Evolutionary conservation across 2,329 filamentous ascomycete genomes (phyloP), one percentile per base, ranked within the genome.

Genomic region (Fonsecaea monophora): DNA sequence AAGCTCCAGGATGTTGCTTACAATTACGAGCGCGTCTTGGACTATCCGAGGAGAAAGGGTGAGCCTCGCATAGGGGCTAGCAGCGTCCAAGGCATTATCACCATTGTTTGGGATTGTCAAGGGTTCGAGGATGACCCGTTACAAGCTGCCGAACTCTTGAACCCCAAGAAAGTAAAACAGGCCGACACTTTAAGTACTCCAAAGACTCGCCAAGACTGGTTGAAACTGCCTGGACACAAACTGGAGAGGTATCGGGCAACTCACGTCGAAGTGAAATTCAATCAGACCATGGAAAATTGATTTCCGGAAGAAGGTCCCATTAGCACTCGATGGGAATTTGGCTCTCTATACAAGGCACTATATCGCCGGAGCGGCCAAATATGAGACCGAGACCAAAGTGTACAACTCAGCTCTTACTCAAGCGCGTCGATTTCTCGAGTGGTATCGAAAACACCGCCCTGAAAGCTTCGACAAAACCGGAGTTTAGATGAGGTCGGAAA

Each of bases 301-400:
- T 53, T 42, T 71, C 68, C 21, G 35, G 54, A 57, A 32, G 21
- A 57, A 53, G 32, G n/a, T 25, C 50, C 50, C 13, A 53, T 32
- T 53, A 32, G 13, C 21, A 53, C 50, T 53, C 32, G 18, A 53
- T 53, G 50, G 50, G 50, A 53, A 53, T 32, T 53, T 12, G 50
- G 50, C 32, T 53, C 50, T 32, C 18, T 10, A 21, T 53, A 25
- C 32, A 53, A 32, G 32, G 18, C 21, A 18, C 50, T 53, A 12
- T 53, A 53, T 35, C 34, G 34, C 50, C 50, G 50, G 10, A 53
- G 32, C 18, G 50, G 32, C 21, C 50, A 53, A 32, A 53, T 53
- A 21, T n/a, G 32, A 53, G 50, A 32, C 50, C 18, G 50, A 53
- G 50, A 32, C 15, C n/a, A 32, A 53, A 32, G 50, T 53, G 32